Conservation (phyloP, 2,329 filamentous ascomycete genomes). For the Pseudogymnoascus verrucosus region DNA sequence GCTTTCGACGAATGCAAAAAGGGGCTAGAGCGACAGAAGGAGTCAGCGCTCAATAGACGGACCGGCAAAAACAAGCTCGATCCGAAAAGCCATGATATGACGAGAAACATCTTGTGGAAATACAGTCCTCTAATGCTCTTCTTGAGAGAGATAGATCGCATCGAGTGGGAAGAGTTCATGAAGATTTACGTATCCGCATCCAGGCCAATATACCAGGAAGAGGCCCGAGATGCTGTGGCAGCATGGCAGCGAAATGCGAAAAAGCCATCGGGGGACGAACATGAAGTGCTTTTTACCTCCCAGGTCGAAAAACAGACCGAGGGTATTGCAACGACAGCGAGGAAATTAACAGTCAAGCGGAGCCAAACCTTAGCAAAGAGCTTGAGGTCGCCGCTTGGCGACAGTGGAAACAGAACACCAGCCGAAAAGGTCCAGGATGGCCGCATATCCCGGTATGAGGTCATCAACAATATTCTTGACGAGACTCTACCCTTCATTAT, state of each 20-base stretch:
- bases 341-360: slow-evolving; percentile 88
- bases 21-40: slow-evolving; percentile 40
- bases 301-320: slow-evolving; percentile 80
- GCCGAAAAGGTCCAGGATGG: slow-evolving; percentile 54
- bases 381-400: slow-evolving; percentile 59
- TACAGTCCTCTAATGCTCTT: slow-evolving; percentile 86
- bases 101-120: slow-evolving; percentile 71
- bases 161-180: slow-evolving; percentile 74
- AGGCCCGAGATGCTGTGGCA: slow-evolving; percentile 69
- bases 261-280: slow-evolving; percentile 68
- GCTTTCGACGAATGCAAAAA: slow-evolving; percentile 64
- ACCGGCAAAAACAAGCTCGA: slow-evolving; percentile 56
- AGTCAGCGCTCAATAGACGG: slow-evolving; percentile 43
- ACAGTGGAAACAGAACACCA: slow-evolving; percentile 44
- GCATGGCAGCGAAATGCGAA: slow-evolving; percentile 74
- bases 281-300: slow-evolving; percentile 79
- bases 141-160: slow-evolving; percentile 70
- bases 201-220: slow-evolving; percentile 68
- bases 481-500: slow-evolving; percentile 76
- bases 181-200: slow-evolving; percentile 73
- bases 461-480: slow-evolving; percentile 71
- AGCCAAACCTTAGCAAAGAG: slow-evolving; percentile 77
- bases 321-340: slow-evolving; percentile 64
- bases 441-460: slow-evolving; percentile 67
- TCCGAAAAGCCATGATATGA: slow-evolving; percentile 59